Evolutionary conservation across 2,329 filamentous ascomycete genomes (phyloP).

Genomic region (Mariannaea sp.): DNA sequence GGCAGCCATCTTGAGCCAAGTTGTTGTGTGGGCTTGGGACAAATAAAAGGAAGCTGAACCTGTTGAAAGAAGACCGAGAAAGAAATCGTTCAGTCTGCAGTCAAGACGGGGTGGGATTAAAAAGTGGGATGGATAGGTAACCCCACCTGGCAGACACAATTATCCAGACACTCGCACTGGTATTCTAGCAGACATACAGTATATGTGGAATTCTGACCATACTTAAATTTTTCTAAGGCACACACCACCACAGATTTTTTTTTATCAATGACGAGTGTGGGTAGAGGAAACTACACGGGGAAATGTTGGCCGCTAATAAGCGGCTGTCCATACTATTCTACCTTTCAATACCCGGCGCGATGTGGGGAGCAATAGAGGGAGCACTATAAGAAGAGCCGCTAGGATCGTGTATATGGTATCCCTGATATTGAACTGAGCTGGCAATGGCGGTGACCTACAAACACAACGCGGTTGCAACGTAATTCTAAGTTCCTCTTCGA

Average conservation of each 20-base stretch:
- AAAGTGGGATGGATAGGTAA: conserved; percentile 29
- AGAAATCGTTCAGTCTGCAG: conserved; percentile 29
- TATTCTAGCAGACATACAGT: too few relatives aligned
- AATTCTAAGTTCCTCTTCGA: background rate
- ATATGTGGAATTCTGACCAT: background rate
- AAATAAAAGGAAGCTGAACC: conserved; percentile 16
- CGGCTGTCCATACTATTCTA: too few relatives aligned
- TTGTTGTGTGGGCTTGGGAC: conserved; percentile 19
- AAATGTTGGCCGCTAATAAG: too few relatives aligned
- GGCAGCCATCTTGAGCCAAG: conserved; percentile 48
- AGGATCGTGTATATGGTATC: background rate
- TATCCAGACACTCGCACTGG: background rate
- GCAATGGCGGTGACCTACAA: background rate
- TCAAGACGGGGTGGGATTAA: conserved; percentile 13
- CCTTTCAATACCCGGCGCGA: background rate
- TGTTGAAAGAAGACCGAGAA: conserved; percentile 24
- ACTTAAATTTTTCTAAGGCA: background rate
- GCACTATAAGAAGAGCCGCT: background rate
- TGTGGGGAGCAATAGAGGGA: conserved; percentile 3
- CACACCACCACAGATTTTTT: conserved; percentile 33
- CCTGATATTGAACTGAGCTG: background rate
- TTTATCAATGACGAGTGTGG: conserved; percentile 33
- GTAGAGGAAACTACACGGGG: conserved; percentile 9
- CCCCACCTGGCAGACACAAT: conserved; percentile 37
- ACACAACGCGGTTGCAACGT: background rate